Evolutionary conservation across 306 rosid species (phyloP).

Genomic region (Dryas octopetala): DNA sequence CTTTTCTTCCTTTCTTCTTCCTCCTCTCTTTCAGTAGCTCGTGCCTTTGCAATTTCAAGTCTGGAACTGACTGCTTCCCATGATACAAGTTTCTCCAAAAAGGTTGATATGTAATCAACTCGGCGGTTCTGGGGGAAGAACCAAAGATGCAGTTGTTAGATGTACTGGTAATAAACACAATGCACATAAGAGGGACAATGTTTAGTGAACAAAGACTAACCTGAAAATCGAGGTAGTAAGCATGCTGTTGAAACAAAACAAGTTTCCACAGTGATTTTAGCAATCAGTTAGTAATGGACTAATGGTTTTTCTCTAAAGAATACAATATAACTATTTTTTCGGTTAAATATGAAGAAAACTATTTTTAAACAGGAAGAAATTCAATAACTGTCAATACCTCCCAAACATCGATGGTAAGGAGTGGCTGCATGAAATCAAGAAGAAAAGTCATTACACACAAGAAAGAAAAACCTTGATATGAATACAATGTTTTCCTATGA

Average conservation of each 20-base stretch:
- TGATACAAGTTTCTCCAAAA: slow-evolving; percentile 75
- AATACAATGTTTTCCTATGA: neutral
- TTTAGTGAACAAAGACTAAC: slow-evolving; percentile 42
- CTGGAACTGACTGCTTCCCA: slow-evolving; percentile 77
- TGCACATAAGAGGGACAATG: slow-evolving; percentile 9
- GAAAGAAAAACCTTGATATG: neutral
- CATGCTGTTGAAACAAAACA: slow-evolving; percentile 65
- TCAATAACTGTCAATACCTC: slow-evolving; percentile 55
- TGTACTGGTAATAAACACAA: slow-evolving; percentile 15
- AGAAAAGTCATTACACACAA: slow-evolving; percentile 20
- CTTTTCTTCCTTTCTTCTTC: slow-evolving; percentile 42
- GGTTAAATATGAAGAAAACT: neutral
- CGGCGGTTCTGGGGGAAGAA: slow-evolving; percentile 55
- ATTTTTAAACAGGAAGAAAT: slow-evolving; percentile 9
- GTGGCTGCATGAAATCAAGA: slow-evolving; percentile 66
- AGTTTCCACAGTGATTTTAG: slow-evolving; percentile 26
- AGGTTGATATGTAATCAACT: slow-evolving; percentile 61
- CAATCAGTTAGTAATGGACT: slow-evolving; percentile 15
- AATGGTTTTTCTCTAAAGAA: slow-evolving; percentile 5
- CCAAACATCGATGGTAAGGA: slow-evolving; percentile 91
- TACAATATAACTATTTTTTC: neutral
- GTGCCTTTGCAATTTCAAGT: slow-evolving; percentile 72
- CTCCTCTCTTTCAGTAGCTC: slow-evolving; percentile 46
- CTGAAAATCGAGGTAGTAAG: slow-evolving; percentile 88
- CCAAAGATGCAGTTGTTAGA: slow-evolving; percentile 17